These are phyloP conservation scores for Aspergillus homomorphus DNA, from an alignment of 495 filamentous ascomycete genomes.

Conservation along the genomic window DNA sequence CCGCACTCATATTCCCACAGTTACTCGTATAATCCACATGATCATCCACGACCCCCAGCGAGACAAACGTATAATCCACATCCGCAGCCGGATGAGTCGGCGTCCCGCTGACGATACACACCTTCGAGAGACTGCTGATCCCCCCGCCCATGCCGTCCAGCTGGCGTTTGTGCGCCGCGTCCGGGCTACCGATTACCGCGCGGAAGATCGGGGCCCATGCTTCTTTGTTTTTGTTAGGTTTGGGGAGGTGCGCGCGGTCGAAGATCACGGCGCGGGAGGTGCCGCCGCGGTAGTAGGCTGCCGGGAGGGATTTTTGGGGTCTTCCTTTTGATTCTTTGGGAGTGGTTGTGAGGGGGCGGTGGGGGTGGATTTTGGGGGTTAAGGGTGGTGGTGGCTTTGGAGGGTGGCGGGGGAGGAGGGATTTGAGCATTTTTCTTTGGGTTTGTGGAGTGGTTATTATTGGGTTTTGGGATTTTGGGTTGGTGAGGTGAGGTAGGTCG, in stretches of 20 bases:
- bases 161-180: constrained; percentile 63
- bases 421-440: neutral
- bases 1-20: constrained; percentile 70
- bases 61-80: constrained; percentile 71
- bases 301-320: constrained; percentile 46
- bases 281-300: constrained; percentile 70
- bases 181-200: constrained; percentile 63
- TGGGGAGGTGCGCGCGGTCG: constrained; percentile 49
- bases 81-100: constrained; percentile 52
- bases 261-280: constrained; percentile 69
- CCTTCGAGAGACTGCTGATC: constrained; percentile 65
- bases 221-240: constrained; percentile 28
- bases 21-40: constrained; percentile 65
- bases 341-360: neutral
- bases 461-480: too few species aligned
- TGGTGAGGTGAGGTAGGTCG: too few species aligned
- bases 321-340: neutral
- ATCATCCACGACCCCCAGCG: constrained; percentile 58
- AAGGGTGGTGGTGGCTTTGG: neutral
- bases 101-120: constrained; percentile 56
- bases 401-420: neutral
- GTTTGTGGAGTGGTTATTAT: too few species aligned
- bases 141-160: constrained; percentile 72
- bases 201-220: constrained; percentile 60
- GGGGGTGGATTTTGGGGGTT: neutral